Base-by-base conservation (phyloP, 495 filamentous ascomycete species). In the Tuber melanosporum region DNA sequence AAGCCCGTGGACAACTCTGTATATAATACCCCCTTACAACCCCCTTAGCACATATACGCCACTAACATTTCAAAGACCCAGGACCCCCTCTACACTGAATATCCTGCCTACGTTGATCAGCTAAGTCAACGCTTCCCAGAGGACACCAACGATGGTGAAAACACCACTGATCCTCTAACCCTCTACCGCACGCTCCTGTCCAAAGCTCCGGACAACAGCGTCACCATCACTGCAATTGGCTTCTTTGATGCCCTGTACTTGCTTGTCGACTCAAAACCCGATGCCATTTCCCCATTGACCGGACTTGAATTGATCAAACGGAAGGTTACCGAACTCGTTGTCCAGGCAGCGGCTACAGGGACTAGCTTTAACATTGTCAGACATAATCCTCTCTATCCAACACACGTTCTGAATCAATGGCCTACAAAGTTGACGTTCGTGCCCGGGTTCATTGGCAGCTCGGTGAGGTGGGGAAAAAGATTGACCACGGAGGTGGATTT, bases 101-200 rank as follows among this genome's bases (percentile, higher is more conserved):
- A 70, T 44, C 80, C 76, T 2, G 82, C 80, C 14, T 84, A 82
- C 44, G 62, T 88, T 19, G 85, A 85, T 8, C 87, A 85, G 39
- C 82, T 88, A 32, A 84, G 86, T 4, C 84, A 87, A 66, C 84
- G 84, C 26, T 86, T 88, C 32, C 81, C 83, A 0, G 84, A 88
- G 73, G 84, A 88, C 49, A 84, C 86, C 46, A 84, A 70, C n/a
- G 83, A 84, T 45, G 83, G 83, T 0, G 71, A 47, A 15, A 74
- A 82, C 32, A 84, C 83, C n/a, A 83, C 82, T 0, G 82, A 84
- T 62, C 83, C 83, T 43, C 81, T 84, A 3, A 76, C 77, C 12
- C 79, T 83, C 20, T 84, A 84, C 46, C 84, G 85, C 42, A 80
- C 83, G 44, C 84, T 86, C 20, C 78, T 87, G 22, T 85, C 86